Percentiles rank a stretch among this genome's conserved stretches.
Conservation (phyloP, 495 filamentous ascomycete genomes). For the Daldinia bambusicola region DNA sequence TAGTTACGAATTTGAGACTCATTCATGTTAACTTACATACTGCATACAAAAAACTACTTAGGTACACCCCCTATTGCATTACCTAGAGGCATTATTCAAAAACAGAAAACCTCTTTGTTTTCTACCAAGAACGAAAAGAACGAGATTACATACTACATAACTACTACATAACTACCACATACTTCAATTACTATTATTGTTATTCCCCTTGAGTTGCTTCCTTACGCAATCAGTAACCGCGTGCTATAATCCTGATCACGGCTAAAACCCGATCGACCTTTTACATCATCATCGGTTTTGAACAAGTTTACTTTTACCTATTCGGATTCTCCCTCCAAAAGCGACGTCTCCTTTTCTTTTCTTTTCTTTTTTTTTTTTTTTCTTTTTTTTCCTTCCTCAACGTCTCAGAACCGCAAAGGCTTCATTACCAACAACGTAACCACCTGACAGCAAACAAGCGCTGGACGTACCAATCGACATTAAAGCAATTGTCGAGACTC, state of each 20-base stretch:
- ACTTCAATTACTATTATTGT: not conserved
- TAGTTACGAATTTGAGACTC: constrained; percentile 26
- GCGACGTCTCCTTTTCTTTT: not conserved
- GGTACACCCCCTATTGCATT: no score
- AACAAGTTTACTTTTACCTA: constrained; percentile 27
- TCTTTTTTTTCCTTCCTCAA: no score
- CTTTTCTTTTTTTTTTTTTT: no score
- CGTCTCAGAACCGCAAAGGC: not conserved
- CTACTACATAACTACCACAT: constrained; percentile 4
- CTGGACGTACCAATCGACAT: constrained; percentile 29
- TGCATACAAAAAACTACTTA: not conserved
- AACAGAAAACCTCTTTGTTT: constrained; percentile 21
- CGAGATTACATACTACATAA: not conserved
- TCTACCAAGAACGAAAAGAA: constrained; percentile 17
- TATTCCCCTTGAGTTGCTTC: constrained; percentile 4
- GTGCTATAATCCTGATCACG: constrained; percentile 28
- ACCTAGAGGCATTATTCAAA: not conserved
- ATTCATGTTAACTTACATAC: not conserved
- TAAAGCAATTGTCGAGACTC: not conserved
- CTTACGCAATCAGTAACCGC: constrained; percentile 5
- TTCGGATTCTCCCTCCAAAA: not conserved
- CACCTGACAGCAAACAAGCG: constrained; percentile 1
- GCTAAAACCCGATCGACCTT: constrained; percentile 28
- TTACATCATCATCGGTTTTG: constrained; percentile 43
- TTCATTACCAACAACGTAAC: constrained; percentile 4